Evolutionary conservation across 768 basidiomycete species (phyloP).

Genomic region (Calocybe cyanea): DNA sequence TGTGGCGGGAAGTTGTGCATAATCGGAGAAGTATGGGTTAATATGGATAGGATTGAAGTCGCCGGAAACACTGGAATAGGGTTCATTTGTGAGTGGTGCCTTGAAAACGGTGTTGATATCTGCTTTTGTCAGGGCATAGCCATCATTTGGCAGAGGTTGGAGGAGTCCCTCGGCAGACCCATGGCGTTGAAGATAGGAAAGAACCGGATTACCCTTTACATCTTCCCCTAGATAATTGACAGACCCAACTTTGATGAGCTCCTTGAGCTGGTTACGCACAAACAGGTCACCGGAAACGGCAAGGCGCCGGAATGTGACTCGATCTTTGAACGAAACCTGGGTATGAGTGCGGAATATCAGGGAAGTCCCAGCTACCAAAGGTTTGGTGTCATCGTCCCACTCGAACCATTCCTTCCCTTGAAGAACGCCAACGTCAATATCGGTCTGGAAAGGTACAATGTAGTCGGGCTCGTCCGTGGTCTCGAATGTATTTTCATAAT

Average conservation of each 20-base stretch:
- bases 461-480: slow-evolving; percentile 88
- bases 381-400: slow-evolving; percentile 82
- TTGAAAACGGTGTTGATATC: slow-evolving; percentile 63
- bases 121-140: slow-evolving; percentile 76
- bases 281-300: slow-evolving; percentile 83
- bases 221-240: slow-evolving; percentile 86
- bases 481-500: slow-evolving; percentile 96
- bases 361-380: slow-evolving; percentile 74
- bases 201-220: slow-evolving; percentile 89
- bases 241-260: slow-evolving; percentile 82
- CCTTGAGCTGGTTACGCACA: slow-evolving; percentile 84
- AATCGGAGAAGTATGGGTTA: slow-evolving; percentile 97
- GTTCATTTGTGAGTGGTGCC: slow-evolving; percentile 89
- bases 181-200: slow-evolving; percentile 90
- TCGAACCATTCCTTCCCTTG: slow-evolving; percentile 98
- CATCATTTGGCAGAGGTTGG: slow-evolving; percentile 76
- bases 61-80: slow-evolving; percentile 93
- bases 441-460: slow-evolving; percentile 65
- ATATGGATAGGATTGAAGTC: slow-evolving; percentile 99
- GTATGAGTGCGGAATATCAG: slow-evolving; percentile 90
- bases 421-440: slow-evolving; percentile 85
- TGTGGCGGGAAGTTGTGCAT: slow-evolving; percentile 85
- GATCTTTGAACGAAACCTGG: slow-evolving; percentile 88
- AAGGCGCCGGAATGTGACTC: slow-evolving; percentile 76
- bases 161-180: slow-evolving; percentile 76